phyloP scores from a whole-genome alignment of 164 flowering plant species.

The Nymphaea colorata region DNA sequence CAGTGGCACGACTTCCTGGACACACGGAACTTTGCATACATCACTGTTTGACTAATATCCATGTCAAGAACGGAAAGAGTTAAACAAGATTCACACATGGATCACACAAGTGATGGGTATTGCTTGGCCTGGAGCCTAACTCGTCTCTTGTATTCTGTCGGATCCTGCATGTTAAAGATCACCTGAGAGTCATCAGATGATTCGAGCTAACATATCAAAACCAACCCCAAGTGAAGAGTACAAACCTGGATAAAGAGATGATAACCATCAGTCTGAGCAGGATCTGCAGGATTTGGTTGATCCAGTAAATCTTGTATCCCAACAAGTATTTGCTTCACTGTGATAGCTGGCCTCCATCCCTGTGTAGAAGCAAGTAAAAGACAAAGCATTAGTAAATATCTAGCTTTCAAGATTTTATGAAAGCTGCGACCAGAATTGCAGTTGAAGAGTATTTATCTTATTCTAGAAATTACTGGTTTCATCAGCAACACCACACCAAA shows the following conservation, averaged over 20 bases:
- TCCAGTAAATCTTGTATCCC: constrained; percentile 90
- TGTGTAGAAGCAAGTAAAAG: constrained; percentile 9
- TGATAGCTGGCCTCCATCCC: constrained; percentile 99
- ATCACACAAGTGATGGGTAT: constrained; percentile 41
- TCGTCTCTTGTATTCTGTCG: constrained; percentile 56
- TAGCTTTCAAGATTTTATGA: neutral
- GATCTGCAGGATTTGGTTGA: constrained; percentile 83
- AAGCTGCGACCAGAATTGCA: no score
- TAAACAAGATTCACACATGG: no score
- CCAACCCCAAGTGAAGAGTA: neutral
- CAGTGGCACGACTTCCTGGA: no score
- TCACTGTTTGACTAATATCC: no score
- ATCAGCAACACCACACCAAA: no score
- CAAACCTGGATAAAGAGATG: constrained; percentile 77
- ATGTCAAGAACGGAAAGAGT: no score
- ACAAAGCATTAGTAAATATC: neutral
- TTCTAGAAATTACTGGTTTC: no score
- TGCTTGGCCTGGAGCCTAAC: constrained; percentile 68
- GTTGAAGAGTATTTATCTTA: no score
- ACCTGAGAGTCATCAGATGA: neutral
- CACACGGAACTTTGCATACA: no score
- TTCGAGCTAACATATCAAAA: neutral
- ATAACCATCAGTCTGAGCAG: constrained; percentile 93
- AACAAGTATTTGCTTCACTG: constrained; percentile 85
- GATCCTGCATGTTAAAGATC: constrained; percentile 29